Evolutionary conservation across 345 rosid species (phyloP).

Genomic region (Litchi chinensis): DNA sequence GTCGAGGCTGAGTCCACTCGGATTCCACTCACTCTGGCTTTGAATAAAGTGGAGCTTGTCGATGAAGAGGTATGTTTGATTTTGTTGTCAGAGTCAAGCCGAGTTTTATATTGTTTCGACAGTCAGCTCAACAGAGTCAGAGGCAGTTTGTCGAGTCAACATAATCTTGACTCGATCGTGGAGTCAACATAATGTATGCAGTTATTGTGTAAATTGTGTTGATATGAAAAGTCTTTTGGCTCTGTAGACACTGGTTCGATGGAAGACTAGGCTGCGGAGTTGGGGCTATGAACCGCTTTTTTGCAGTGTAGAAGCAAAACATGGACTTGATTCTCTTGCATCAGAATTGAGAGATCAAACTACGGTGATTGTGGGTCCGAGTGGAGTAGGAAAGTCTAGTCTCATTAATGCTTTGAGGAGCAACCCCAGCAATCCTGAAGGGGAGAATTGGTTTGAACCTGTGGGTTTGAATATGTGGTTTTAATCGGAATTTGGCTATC

Average conservation of each 20-base stretch:
- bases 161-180: too few species aligned
- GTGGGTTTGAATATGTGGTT: constrained; percentile 39
- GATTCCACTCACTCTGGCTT: constrained; percentile 75
- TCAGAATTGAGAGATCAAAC: constrained; percentile 67
- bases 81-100: background rate
- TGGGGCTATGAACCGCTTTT: constrained; percentile 89
- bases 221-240: background rate
- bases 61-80: constrained; percentile 52
- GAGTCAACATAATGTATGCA: background rate
- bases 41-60: constrained; percentile 79
- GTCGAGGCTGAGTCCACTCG: constrained; percentile 86
- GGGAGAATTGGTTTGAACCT: constrained; percentile 69
- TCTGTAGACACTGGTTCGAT: constrained; percentile 56
- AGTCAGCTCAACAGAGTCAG: background rate
- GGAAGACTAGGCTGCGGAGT: constrained; percentile 62
- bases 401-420: constrained; percentile 77
- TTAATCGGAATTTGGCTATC: too few species aligned
- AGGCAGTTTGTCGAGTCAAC: background rate
- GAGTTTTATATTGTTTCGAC: background rate
- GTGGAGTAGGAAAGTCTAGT: constrained; percentile 98
- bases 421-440: constrained; percentile 37
- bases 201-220: too few species aligned
- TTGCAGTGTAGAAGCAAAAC: constrained; percentile 74
- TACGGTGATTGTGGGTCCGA: constrained; percentile 95
- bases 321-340: constrained; percentile 67